A percentile compares a stretch with the other conserved stretches of the same genome.
Conservation (phyloP, 257 asterid genomes). For the Parsonsia alboflavescens region DNA sequence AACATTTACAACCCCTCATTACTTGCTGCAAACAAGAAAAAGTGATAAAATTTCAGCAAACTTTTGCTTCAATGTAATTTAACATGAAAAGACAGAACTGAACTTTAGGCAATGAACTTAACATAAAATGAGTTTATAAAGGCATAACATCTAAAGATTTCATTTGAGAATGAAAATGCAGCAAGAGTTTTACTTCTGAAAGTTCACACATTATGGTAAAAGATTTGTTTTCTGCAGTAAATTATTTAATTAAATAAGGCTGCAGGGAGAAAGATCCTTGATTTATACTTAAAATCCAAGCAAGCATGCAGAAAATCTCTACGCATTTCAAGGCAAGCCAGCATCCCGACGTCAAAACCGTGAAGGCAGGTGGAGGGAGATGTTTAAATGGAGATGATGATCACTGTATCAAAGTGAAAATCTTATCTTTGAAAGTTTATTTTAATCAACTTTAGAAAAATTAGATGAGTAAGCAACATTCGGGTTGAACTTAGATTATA, state of each 20-base stretch:
- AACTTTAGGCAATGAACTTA: not conserved
- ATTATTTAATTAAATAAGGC: not conserved
- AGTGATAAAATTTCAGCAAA: not conserved
- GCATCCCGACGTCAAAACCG: not conserved
- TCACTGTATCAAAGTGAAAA: not conserved
- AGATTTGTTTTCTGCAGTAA: not conserved
- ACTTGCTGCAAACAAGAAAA: not conserved
- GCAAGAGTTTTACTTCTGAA: not conserved
- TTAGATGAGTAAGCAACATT: not conserved
- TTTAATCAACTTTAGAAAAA: not conserved
- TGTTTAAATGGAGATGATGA: not conserved
- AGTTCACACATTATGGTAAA: not conserved
- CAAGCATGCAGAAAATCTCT: not conserved
- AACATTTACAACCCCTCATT: not conserved
- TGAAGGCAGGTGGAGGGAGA: not conserved
- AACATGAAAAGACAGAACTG: not conserved
- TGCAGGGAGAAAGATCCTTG: not conserved
- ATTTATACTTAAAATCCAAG: not conserved
- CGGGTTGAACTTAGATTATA: not conserved
- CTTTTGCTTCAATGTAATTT: not conserved
- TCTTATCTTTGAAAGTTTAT: not conserved
- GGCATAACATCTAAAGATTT: not conserved
- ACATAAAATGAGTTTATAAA: not conserved
- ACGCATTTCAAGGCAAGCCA: not conserved
- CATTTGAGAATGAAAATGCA: not conserved